Evolutionary conservation across 306 rosid genomes (phyloP).

Genomic region (Macrotyloma uniflorum): DNA sequence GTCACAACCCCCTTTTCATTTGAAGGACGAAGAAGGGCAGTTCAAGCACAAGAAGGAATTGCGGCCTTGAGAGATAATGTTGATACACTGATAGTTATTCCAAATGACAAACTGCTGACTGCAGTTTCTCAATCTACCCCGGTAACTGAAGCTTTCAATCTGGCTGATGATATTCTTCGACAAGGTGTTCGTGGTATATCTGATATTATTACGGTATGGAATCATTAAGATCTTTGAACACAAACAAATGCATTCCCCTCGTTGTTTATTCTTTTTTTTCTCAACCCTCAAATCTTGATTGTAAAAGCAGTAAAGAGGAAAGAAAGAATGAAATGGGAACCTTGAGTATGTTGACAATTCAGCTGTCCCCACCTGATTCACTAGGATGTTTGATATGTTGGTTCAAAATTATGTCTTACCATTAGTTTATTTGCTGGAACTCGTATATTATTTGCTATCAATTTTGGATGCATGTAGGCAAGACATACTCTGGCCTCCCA

Average conservation of each 20-base stretch:
- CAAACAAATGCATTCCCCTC: conserved; percentile 5
- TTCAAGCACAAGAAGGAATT: conserved; percentile 99
- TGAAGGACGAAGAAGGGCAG: conserved; percentile 97
- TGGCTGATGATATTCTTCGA: conserved; percentile 97
- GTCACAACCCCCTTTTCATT: conserved; percentile 98
- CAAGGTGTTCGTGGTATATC: conserved; percentile 99
- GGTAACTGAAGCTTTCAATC: conserved; percentile 96
- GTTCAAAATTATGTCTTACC: conserved; percentile 8
- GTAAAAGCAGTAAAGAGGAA: conserved; percentile 25
- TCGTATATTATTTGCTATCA: not conserved
- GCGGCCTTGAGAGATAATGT: conserved; percentile 96
- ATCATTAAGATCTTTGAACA: conserved; percentile 23
- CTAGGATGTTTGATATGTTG: not conserved
- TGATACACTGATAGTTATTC: conserved; percentile 96
- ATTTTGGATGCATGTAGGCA: conserved; percentile 5
- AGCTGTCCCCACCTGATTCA: not conserved
- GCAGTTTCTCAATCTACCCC: conserved; percentile 97
- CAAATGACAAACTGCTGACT: conserved; percentile 95
- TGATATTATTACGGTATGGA: conserved; percentile 93
- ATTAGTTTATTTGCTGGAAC: conserved; percentile 22
- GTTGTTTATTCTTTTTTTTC: conserved; percentile 9
- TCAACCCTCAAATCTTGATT: conserved; percentile 18
- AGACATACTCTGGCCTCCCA: conserved; percentile 16
- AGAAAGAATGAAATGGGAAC: conserved; percentile 5
- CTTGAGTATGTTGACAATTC: conserved; percentile 11